Conservation (phyloP, 148 eudicot species). For the Selenicereus undatus region DNA sequence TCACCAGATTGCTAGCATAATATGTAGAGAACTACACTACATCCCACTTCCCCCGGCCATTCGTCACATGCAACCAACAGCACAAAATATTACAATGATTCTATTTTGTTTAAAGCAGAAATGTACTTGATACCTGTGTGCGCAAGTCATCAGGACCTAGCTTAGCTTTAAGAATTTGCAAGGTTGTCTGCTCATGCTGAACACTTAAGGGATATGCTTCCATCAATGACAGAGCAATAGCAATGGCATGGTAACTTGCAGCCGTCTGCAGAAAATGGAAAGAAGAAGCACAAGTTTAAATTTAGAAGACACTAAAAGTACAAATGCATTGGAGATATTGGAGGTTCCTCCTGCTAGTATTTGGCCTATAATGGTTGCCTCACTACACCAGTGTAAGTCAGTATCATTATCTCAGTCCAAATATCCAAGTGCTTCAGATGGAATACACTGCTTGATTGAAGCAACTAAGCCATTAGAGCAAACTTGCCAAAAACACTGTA, state of each 20-base stretch:
- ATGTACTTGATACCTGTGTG: constrained; percentile 63
- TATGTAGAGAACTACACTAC: neutral
- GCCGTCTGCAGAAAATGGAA: constrained; percentile 68
- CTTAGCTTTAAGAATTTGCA: constrained; percentile 94
- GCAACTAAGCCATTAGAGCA: neutral
- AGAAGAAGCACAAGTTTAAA: constrained; percentile 15
- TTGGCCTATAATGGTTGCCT: neutral
- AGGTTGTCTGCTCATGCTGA: constrained; percentile 98
- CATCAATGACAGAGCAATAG: constrained; percentile 98
- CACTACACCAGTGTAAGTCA: neutral
- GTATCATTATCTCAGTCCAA: neutral
- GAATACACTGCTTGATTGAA: neutral
- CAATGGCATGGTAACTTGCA: constrained; percentile 99
- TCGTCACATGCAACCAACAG: neutral
- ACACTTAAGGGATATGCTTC: constrained; percentile 99
- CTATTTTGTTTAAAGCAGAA: constrained; percentile 5
- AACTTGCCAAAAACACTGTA: neutral
- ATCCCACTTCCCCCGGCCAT: neutral
- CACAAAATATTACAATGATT: neutral
- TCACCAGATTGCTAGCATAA: neutral
- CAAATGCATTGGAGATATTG: neutral
- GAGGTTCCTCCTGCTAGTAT: neutral
- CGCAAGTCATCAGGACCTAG: constrained; percentile 99
- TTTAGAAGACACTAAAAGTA: neutral
- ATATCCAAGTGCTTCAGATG: neutral